A percentile compares a stretch with the other conserved stretches of the same genome.
Evolutionary conservation across 2,329 filamentous ascomycete species (phyloP).

Genomic region (Cladophialophora exuberans): DNA sequence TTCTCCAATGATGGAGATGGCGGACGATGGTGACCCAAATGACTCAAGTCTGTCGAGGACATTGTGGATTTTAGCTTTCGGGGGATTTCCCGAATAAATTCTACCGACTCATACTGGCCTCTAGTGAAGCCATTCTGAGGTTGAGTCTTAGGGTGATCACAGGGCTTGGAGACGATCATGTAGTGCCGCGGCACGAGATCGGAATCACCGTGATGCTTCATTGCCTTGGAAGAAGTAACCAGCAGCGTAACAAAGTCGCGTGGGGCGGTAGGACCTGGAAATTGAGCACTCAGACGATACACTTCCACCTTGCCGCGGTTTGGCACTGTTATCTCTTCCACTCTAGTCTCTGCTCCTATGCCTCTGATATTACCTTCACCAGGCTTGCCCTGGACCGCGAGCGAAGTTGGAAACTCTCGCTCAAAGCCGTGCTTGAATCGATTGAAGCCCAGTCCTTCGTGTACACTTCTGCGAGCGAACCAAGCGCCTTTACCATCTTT

Average conservation of each 20-base stretch:
- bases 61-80: slow-evolving; percentile 51
- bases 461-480: slow-evolving; percentile 85
- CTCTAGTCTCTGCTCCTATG: slow-evolving; percentile 76
- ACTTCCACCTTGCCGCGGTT: slow-evolving; percentile 54
- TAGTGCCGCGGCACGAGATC: slow-evolving; percentile 64
- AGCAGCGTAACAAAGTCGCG: slow-evolving; percentile 85
- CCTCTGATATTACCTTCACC: slow-evolving; percentile 78
- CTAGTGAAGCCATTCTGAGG: slow-evolving; percentile 74
- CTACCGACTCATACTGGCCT: slow-evolving; percentile 87
- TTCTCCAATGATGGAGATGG: slow-evolving; percentile 39
- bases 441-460: slow-evolving; percentile 75
- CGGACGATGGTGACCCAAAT: slow-evolving; percentile 31
- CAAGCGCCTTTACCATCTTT: slow-evolving; percentile 84
- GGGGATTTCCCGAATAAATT: slow-evolving; percentile 84
- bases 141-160: slow-evolving; percentile 73
- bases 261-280: slow-evolving; percentile 84
- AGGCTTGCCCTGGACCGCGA: slow-evolving; percentile 70
- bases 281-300: slow-evolving; percentile 84
- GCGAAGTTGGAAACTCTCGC: slow-evolving; percentile 76
- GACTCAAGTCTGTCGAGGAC: slow-evolving; percentile 50
- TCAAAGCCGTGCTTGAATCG: slow-evolving; percentile 78
- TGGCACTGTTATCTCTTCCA: slow-evolving; percentile 64
- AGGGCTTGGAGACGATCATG: slow-evolving; percentile 86
- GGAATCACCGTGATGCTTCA: slow-evolving; percentile 38
- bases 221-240: slow-evolving; percentile 61